phyloP scores from a whole-genome alignment of 495 filamentous ascomycete species.

The Neurospora pannonica region DNA sequence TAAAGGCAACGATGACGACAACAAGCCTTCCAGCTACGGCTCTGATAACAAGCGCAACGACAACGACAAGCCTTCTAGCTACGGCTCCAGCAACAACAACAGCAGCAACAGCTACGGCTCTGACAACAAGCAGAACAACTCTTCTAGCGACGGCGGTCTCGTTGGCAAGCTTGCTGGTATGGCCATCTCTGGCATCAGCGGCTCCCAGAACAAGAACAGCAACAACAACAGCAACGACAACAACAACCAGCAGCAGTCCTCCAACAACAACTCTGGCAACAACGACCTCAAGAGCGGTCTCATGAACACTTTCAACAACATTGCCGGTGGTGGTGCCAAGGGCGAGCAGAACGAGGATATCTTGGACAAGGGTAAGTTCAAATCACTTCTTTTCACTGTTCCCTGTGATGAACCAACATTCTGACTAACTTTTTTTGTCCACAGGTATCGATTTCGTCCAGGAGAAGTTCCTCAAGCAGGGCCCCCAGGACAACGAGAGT shows the following conservation, averaged over 20 bases:
- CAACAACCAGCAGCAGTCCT: conserved; percentile 6
- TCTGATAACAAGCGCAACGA: conserved; percentile 17
- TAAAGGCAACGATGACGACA: neutral
- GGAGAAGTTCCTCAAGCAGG: conserved; percentile 54
- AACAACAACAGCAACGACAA: conserved; percentile 3
- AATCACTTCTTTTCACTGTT: neutral
- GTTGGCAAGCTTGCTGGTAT: conserved; percentile 38
- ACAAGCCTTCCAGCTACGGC: neutral
- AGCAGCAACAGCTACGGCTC: conserved; percentile 8
- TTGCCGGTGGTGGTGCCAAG: conserved; percentile 53
- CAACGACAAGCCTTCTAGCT: conserved; percentile 23
- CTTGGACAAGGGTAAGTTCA: conserved; percentile 49
- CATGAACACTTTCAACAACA: conserved; percentile 49
- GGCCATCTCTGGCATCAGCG: neutral
- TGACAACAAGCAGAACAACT: conserved; percentile 9
- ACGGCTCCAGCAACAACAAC: conserved; percentile 5
- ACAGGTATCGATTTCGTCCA: conserved; percentile 60
- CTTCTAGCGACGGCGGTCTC: conserved; percentile 18
- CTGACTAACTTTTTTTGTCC: neutral
- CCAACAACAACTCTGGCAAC: conserved; percentile 9
- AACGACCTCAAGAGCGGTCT: conserved; percentile 18
- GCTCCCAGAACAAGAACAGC: conserved; percentile 7
- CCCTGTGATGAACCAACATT: neutral
- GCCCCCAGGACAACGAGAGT: conserved; percentile 58
- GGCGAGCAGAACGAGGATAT: conserved; percentile 64